These are phyloP conservation scores for Zasmidium angulare DNA, from an alignment of 2,329 filamentous ascomycete species.

Conservation along the genomic window DNA sequence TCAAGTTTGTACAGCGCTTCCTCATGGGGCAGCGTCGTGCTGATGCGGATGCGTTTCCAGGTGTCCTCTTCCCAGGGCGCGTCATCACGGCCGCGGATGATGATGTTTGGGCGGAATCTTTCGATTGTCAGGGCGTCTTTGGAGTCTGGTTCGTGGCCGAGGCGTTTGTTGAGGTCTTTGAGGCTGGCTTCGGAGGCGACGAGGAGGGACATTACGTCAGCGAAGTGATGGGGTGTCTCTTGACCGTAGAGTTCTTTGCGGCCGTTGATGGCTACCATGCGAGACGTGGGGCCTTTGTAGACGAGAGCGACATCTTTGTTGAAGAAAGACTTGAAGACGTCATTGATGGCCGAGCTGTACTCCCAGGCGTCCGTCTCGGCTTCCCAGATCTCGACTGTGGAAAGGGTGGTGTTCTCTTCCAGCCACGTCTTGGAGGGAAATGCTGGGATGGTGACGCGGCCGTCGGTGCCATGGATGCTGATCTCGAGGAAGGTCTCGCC, in stretches of 20 bases:
- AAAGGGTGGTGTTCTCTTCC: constrained; percentile 50
- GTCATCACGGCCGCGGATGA: constrained; percentile 52
- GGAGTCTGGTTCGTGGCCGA: constrained; percentile 43
- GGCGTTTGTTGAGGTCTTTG: constrained; percentile 57
- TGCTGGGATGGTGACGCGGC: constrained; percentile 54
- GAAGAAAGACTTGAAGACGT: constrained; percentile 57
- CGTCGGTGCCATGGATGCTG: constrained; percentile 44
- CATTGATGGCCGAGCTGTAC: constrained; percentile 54
- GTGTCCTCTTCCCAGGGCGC: constrained; percentile 62
- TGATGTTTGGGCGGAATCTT: constrained; percentile 64
- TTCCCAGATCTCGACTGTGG: constrained; percentile 59
- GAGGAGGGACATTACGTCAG: constrained; percentile 59
- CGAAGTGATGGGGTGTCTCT: constrained; percentile 51
- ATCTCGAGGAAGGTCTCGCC: constrained; percentile 46
- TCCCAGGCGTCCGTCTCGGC: constrained; percentile 57
- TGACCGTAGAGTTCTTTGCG: constrained; percentile 52
- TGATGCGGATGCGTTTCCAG: constrained; percentile 60
- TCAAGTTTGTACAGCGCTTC: constrained; percentile 42
- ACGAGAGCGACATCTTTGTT: constrained; percentile 56
- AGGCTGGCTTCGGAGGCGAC: constrained; percentile 59
- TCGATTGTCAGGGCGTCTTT: constrained; percentile 55
- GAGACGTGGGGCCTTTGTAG: constrained; percentile 61
- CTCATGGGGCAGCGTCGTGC: constrained; percentile 31
- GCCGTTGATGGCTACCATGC: constrained; percentile 58
- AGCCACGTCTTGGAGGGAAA: constrained; percentile 58